phyloP scores from a whole-genome alignment of 1,284 basidiomycete species.

The Apiotrichum gamsii region DNA sequence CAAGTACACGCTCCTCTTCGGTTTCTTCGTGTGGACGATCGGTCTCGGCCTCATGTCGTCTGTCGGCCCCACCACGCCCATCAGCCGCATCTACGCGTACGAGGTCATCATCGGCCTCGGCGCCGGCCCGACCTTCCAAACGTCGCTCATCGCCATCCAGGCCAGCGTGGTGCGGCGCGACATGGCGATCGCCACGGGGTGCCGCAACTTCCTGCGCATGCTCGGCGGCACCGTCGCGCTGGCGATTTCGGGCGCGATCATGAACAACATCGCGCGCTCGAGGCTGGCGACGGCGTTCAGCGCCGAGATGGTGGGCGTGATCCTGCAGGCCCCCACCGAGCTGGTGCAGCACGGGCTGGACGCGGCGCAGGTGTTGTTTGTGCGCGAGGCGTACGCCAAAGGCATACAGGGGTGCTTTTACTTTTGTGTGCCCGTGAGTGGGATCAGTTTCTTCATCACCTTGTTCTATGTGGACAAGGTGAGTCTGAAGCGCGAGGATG shows the following conservation, averaged over 20 bases:
- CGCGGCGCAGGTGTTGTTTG: slow-evolving; percentile 8
- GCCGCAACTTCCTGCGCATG: slow-evolving; percentile 31
- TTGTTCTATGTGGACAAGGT: slow-evolving; percentile 28
- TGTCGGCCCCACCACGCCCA: slow-evolving; percentile 51
- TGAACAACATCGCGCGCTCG: slow-evolving; percentile 28
- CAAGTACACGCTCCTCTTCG: slow-evolving; percentile 56
- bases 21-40: slow-evolving; percentile 63
- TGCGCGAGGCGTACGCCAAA: slow-evolving; percentile 20
- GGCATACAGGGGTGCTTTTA: slow-evolving; percentile 30
- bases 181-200: slow-evolving; percentile 34
- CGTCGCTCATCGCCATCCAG: slow-evolving; percentile 52
- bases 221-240: slow-evolving; percentile 24
- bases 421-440: slow-evolving; percentile 26
- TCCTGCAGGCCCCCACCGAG: slow-evolving; percentile 26
- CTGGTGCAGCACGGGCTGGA: slow-evolving; percentile 16
- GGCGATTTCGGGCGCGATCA: slow-evolving; percentile 18
- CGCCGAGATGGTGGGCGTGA: slow-evolving; percentile 1
- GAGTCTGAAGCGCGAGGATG: slow-evolving; percentile 27
- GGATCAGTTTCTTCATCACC: slow-evolving; percentile 25
- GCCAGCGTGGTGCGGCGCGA: slow-evolving; percentile 25
- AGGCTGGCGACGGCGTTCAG: not conserved
- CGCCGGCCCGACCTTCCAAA: slow-evolving; percentile 51
- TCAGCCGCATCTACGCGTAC: slow-evolving; percentile 56
- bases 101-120: slow-evolving; percentile 63
- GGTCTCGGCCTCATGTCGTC: slow-evolving; percentile 64